Evolutionary conservation across 805 yeast genomes (phyloP), one percentile per base, ranked within the genome.

Genomic region (Blastobotrys robertii): DNA sequence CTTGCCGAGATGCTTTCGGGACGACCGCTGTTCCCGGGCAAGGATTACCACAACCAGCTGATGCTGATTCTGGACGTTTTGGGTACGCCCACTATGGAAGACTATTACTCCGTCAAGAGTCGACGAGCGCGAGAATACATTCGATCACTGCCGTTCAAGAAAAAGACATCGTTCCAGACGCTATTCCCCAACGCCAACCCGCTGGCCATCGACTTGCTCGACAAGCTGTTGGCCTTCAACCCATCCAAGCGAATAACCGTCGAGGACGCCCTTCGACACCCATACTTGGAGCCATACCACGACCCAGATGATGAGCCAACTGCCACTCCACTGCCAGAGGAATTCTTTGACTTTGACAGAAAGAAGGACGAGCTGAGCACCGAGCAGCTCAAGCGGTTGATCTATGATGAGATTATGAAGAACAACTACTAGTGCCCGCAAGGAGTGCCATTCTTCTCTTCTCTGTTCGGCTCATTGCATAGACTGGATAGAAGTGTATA

Each of bases 1-100:
- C 67, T 92, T 43, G 98, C 97, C 1, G 98, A 92, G 60, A 72
- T 92, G 49, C 66, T 92, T 13, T 95, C 95, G 2, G 88, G 97
- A 0, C 76, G 77, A 54, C 96, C 98, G 1, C 72, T 92, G 15
- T 92, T 92, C 66, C 82, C 90, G 52, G 98, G 98, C 3, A 84
- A 83, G 59, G 97, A 92, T 66, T 92, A 90, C 59, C 95, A 90
- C 28, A 95, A 92, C 60, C 98, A 92, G 63, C 69, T 92, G 58
- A 84, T 84, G 57, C 87, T 86, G 65, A 90, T 90, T 41, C 67
- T 92, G 44, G 76, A 81, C 56, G 79, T 85, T 22, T 69, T 92
- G 47, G 98, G 98, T n/a, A 85, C 97, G 2, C 97, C 97, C 9
- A 76, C 80, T 42, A 80, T 78, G 53, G 81, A 75, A 52, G 42